Base-by-base conservation (phyloP, 352 stramenopile species). In the Globisporangium paroecandrum region DNA sequence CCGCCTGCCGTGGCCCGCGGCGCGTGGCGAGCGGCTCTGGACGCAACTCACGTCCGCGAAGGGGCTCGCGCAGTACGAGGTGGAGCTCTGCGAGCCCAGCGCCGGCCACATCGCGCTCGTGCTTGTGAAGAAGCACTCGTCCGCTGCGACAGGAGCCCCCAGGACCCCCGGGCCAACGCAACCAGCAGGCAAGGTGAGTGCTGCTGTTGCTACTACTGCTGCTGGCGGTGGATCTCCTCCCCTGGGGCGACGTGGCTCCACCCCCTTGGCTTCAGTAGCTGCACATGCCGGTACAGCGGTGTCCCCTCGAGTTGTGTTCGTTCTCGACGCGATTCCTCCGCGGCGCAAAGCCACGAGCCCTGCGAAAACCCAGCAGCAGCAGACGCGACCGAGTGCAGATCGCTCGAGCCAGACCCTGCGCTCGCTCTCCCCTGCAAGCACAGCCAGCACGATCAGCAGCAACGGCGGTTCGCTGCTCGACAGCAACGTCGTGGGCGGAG, bases 241-340 rank as follows among this genome's bases (percentile, higher is more conserved):
- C n/a, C 8, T 58, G 27, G 47, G 61, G 8, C 47, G 61, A 32
- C 61, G 61, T 18, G 61, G 61, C n/a, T 66, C 61, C 18, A 58
- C 61, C 1, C 61, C 61, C 10, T 15, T 36, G 8, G 47, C 47
- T 7, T 32, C 54, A 13, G 49, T 20, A 51, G 46, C 27, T 29
- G 32, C 32, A 12, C 29, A 58, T 18, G 22, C 27, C 10, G 47
- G 27, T 7, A 12, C 27, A 12, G n/a, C 43, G 15, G 38, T 22
- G 13, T 58, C 60, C 22, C 62, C 79, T 24, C 77, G 77, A 29
- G 85, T 94, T 29, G 79, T 94, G 4, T 91, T 83, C 70, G 87
- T 93, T 24, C 62, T 94, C 46, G 87, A 94, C 58, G 87, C 87
- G 12, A 70, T 94, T 8, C 84, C 86, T 13, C 85, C 83, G 47